Evolutionary conservation across 2,329 filamentous ascomycete species (phyloP).

Genomic region (Colletotrichum sansevieriae): DNA sequence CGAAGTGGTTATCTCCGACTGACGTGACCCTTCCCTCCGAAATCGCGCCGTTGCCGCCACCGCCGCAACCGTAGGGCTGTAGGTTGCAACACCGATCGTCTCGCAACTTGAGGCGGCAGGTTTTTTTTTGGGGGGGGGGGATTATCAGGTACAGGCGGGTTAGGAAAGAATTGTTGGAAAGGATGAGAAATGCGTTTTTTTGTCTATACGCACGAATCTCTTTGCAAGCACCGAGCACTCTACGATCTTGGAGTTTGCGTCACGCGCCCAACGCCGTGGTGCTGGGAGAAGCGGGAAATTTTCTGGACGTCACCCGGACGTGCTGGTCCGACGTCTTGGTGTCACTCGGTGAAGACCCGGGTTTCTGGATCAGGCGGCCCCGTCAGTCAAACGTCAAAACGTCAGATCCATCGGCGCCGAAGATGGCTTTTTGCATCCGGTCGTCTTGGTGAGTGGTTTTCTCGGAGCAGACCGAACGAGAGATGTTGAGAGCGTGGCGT

Average conservation of each 20-base stretch:
- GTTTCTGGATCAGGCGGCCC: neutral
- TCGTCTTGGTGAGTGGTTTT: too few species aligned
- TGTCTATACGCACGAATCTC: neutral
- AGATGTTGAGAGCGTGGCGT: constrained; percentile 14
- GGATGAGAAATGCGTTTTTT: too few species aligned
- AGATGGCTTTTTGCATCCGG: neutral
- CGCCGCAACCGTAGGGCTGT: constrained; percentile 18
- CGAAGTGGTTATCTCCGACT: constrained; percentile 18
- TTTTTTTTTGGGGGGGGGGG: too few species aligned
- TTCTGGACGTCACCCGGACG: too few species aligned
- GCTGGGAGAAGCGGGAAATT: too few species aligned
- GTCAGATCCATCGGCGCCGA: constrained; percentile 8
- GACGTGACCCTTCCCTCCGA: neutral
- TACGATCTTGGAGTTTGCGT: neutral
- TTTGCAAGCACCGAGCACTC: too few species aligned
- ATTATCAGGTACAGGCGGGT: too few species aligned
- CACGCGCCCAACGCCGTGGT: neutral
- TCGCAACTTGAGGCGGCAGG: neutral
- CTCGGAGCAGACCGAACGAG: constrained; percentile 10
- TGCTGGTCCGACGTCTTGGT: neutral
- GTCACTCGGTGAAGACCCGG: constrained; percentile 4
- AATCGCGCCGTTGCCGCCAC: neutral
- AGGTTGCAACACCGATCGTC: constrained; percentile 10
- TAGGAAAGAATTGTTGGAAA: too few species aligned
- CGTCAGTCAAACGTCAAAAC: neutral